Conservation (phyloP, 169 alveolate species). For the Plasmodium coatneyi region DNA sequence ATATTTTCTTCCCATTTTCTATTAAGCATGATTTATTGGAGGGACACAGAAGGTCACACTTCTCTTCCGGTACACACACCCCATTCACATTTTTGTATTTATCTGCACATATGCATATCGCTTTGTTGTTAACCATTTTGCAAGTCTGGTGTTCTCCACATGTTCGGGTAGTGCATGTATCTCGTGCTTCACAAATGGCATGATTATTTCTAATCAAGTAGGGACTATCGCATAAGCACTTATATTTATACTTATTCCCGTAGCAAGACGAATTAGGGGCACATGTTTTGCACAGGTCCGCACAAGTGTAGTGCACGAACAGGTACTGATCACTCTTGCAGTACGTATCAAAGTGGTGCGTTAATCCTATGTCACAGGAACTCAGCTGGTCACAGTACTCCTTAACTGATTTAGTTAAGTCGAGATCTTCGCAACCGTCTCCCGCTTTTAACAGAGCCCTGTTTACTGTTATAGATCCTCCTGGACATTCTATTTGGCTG, state of each 20-base stretch:
- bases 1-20: conserved; percentile 13
- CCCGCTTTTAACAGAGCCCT: conserved; percentile 39
- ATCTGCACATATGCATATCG: conserved; percentile 9
- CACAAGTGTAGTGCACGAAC: conserved; percentile 19
- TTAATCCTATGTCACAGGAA: conserved; percentile 36
- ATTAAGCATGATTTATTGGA: conserved; percentile 19
- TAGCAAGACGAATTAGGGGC: conserved; percentile 13
- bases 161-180: neutral
- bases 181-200: conserved; percentile 1
- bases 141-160: conserved; percentile 30
- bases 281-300: conserved; percentile 3
- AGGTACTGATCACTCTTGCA: conserved; percentile 40
- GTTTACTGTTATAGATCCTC: conserved; percentile 19
- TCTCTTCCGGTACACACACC: conserved; percentile 4
- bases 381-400: conserved; percentile 24
- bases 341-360: conserved; percentile 48
- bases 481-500: conserved; percentile 43
- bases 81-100: conserved; percentile 34
- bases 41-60: conserved; percentile 41
- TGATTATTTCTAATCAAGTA: neutral
- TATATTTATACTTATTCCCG: conserved; percentile 26
- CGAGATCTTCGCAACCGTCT: conserved; percentile 26
- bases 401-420: conserved; percentile 16
- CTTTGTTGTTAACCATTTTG: neutral
- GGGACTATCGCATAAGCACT: conserved; percentile 47